Conservation (phyloP, 2,329 filamentous ascomycete species). For the Metarhizium sp. region DNA sequence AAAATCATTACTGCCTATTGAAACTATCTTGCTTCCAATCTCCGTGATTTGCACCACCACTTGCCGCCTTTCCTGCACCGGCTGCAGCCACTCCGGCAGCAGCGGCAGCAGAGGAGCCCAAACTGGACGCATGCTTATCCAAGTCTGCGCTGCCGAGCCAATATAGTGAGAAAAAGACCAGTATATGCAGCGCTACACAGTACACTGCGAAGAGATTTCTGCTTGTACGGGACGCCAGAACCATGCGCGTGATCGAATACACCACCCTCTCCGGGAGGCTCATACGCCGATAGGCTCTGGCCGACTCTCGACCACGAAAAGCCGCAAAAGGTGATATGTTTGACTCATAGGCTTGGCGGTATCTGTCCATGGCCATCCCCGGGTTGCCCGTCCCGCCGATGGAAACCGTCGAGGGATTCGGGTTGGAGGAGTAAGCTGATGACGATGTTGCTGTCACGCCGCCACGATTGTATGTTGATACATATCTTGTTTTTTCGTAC, state of each 20-base stretch:
- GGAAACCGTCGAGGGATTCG: slow-evolving; percentile 65
- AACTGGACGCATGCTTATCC: slow-evolving; percentile 48
- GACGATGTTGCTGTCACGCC: slow-evolving; percentile 50
- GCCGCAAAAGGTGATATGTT: slow-evolving; percentile 94
- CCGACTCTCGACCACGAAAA: slow-evolving; percentile 87
- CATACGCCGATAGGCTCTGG: slow-evolving; percentile 87
- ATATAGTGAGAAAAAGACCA: slow-evolving; percentile 82
- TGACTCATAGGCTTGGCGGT: slow-evolving; percentile 86
- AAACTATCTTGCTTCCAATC: slow-evolving; percentile 59
- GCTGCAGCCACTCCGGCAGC: slow-evolving; percentile 32
- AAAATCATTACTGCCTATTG: slow-evolving; percentile 23
- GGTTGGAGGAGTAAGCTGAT: slow-evolving; percentile 58
- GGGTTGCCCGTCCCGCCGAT: slow-evolving; percentile 46
- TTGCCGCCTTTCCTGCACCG: slow-evolving; percentile 31
- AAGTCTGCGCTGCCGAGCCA: slow-evolving; percentile 65
- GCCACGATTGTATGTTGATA: slow-evolving; percentile 81
- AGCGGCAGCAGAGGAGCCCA: slow-evolving; percentile 38
- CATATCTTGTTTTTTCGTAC: slow-evolving; percentile 96
- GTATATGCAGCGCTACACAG: slow-evolving; percentile 75
- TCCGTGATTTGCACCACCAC: slow-evolving; percentile 28
- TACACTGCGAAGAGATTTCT: slow-evolving; percentile 91
- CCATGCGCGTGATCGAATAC: slow-evolving; percentile 83
- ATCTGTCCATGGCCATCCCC: slow-evolving; percentile 68
- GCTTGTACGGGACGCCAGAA: slow-evolving; percentile 81
- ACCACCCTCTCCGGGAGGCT: slow-evolving; percentile 82